phyloP scores from a whole-genome alignment of 768 basidiomycete genomes.

The Trametes punicea region DNA sequence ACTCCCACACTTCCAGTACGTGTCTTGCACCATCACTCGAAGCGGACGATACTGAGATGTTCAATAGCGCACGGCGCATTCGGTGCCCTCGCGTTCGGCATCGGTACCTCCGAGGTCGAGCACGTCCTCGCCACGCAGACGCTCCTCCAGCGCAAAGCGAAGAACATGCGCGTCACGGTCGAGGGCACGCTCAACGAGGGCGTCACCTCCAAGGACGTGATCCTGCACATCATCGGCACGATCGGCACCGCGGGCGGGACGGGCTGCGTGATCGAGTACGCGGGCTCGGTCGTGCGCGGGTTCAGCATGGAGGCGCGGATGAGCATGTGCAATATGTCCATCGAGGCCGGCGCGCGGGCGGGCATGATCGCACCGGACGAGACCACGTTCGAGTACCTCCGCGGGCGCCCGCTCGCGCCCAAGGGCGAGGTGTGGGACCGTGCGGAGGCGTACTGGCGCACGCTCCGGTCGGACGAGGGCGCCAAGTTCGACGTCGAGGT shows the following conservation, averaged over 20 bases:
- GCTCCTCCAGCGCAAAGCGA: slow-evolving; percentile 56
- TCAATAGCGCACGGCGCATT: slow-evolving; percentile 58
- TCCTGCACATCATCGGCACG: slow-evolving; percentile 60
- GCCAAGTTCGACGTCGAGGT: slow-evolving; percentile 59
- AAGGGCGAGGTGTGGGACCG: slow-evolving; percentile 57
- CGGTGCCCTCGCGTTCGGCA: slow-evolving; percentile 64
- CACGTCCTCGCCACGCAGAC: slow-evolving; percentile 69
- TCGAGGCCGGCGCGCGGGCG: slow-evolving; percentile 62
- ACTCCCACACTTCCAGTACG: slow-evolving; percentile 60
- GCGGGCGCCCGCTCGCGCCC: slow-evolving; percentile 56
- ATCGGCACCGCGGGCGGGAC: slow-evolving; percentile 67
- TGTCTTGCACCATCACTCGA: neutral
- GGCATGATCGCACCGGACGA: slow-evolving; percentile 68
- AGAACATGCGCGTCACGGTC: slow-evolving; percentile 65
- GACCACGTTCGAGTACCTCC: slow-evolving; percentile 58
- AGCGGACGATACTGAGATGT: neutral
- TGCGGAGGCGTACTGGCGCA: slow-evolving; percentile 58
- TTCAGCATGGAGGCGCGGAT: slow-evolving; percentile 63
- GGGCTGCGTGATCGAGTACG: slow-evolving; percentile 62
- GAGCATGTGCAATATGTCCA: slow-evolving; percentile 66
- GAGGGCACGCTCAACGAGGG: slow-evolving; percentile 54
- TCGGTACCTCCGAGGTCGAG: slow-evolving; percentile 67
- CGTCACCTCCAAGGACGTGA: slow-evolving; percentile 60
- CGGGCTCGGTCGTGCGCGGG: slow-evolving; percentile 51
- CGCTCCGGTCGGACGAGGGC: slow-evolving; percentile 52